Conservation (phyloP, 2,329 filamentous ascomycete genomes). For the Huntiella decipiens region DNA sequence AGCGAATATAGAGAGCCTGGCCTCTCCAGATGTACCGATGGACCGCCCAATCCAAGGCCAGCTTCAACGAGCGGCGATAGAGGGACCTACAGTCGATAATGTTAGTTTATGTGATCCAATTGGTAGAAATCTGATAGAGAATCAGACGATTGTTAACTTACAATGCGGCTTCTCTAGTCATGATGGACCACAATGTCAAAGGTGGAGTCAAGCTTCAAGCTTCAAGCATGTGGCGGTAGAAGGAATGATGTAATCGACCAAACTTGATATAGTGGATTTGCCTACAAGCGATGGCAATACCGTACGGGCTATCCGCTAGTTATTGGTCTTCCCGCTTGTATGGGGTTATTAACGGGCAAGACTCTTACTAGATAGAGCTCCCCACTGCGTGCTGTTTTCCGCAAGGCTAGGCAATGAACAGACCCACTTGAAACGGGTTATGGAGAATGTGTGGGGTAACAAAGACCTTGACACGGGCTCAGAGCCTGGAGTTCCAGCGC, state of each 20-base stretch:
- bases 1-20: conserved; percentile 88
- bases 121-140: background rate
- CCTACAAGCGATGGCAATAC: background rate
- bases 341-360: no score
- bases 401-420: background rate
- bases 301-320: background rate
- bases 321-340: no score
- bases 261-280: background rate
- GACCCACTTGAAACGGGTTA: background rate
- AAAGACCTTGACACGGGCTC: background rate
- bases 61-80: conserved; percentile 83
- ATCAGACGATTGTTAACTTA: conserved; percentile 19
- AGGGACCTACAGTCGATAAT: conserved; percentile 36
- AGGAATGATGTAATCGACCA: background rate
- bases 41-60: conserved; percentile 87
- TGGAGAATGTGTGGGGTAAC: background rate
- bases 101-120: background rate
- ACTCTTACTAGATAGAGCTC: no score
- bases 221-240: background rate
- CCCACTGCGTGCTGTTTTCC: no score
- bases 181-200: conserved; percentile 9
- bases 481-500: background rate
- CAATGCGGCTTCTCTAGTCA: conserved; percentile 31
- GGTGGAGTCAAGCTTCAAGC: background rate
- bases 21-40: conserved; percentile 86